Conservation (phyloP, 2,329 filamentous ascomycete genomes). For the Stachybotrys chartarum region DNA sequence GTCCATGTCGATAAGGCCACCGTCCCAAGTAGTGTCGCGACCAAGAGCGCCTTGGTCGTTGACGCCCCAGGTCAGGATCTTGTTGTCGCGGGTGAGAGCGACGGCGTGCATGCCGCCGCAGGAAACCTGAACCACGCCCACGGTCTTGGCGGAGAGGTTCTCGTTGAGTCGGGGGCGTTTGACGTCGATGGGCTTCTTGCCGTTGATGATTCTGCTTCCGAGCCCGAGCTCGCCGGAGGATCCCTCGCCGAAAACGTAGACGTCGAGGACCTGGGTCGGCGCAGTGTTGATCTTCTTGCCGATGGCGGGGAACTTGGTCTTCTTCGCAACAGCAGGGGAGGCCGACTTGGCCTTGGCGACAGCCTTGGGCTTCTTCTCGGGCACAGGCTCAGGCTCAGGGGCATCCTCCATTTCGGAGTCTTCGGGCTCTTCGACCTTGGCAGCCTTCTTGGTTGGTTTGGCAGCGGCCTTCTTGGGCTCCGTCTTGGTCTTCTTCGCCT, state of each 20-base stretch:
- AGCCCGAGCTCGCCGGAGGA: slow-evolving; percentile 77
- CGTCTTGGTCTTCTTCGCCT: slow-evolving; percentile 17
- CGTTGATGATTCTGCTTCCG: slow-evolving; percentile 57
- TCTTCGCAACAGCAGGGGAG: slow-evolving; percentile 11
- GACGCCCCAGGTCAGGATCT: slow-evolving; percentile 80
- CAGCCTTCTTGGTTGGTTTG: slow-evolving; percentile 52
- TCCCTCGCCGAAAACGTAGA: slow-evolving; percentile 78
- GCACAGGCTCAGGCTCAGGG: slow-evolving; percentile 7
- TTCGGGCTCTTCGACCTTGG: slow-evolving; percentile 40
- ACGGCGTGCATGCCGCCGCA: slow-evolving; percentile 78
- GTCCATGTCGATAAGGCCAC: slow-evolving; percentile 51
- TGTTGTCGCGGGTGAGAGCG: slow-evolving; percentile 71
- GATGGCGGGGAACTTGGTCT: slow-evolving; percentile 35
- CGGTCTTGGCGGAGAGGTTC: slow-evolving; percentile 48
- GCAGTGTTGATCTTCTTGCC: slow-evolving; percentile 65
- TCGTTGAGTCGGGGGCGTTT: slow-evolving; percentile 81
- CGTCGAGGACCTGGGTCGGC: slow-evolving; percentile 57
- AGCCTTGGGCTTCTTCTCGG: slow-evolving; percentile 8
- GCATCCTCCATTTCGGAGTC: slow-evolving; percentile 3
- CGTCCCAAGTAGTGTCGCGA: slow-evolving; percentile 63
- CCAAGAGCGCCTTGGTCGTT: slow-evolving; percentile 80
- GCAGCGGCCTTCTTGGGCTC: slow-evolving; percentile 7
- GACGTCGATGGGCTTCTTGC: slow-evolving; percentile 59
- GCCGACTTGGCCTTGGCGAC: slow-evolving; percentile 8
- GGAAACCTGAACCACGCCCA: slow-evolving; percentile 70